Base-by-base conservation (phyloP, 495 filamentous ascomycete genomes). In the Oidiodendron maius region DNA sequence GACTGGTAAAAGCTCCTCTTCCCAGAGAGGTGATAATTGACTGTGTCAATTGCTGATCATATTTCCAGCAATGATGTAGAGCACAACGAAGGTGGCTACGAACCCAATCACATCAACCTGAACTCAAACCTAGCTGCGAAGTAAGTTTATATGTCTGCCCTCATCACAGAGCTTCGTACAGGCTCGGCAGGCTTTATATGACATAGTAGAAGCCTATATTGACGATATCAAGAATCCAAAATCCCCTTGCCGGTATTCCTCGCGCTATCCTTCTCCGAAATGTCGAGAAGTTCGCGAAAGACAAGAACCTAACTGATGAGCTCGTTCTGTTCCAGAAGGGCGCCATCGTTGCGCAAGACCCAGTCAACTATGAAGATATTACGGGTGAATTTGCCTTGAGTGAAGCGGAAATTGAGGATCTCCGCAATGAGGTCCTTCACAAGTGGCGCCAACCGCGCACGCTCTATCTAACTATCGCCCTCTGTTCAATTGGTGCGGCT, bases 401-500 rank as follows among this genome's bases (percentile, higher is more conserved):
- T 50, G 72, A 77, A 0, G 59, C 55, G 1, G 85, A 88, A 41
- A 71, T 75, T 30, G 53, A 55, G 3, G 64, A 58, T n/a, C 66
- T 90, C 22, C 61, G 60, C 24, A 54, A 74, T 34, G 85, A 90
- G 55, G 61, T 70, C 16, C 67, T 71, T 9, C 74, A 81, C 61
- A 77, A 80, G 50, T 89, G 83, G 83, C 70, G 76, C 24, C 76
- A 84, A 18, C 83, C 84, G 6, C 58, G 49, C 51, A 69, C 66
- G n/a, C 65, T 89, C 11, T 74, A 66, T 44, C 16, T 50, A 2
- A 52, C 51, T 1, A 48, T 48, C 44, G 20, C 44, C 13, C 40
- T 82, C 25, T 84, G 81, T 61, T 86, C 84, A 16, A 78, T 89
- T 43, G 83, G 78, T n/a, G 86, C 86, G 13, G 84, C 83, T 12